Conservation (phyloP, 108 stramenopile species). For the Conticribra guillardii region DNA sequence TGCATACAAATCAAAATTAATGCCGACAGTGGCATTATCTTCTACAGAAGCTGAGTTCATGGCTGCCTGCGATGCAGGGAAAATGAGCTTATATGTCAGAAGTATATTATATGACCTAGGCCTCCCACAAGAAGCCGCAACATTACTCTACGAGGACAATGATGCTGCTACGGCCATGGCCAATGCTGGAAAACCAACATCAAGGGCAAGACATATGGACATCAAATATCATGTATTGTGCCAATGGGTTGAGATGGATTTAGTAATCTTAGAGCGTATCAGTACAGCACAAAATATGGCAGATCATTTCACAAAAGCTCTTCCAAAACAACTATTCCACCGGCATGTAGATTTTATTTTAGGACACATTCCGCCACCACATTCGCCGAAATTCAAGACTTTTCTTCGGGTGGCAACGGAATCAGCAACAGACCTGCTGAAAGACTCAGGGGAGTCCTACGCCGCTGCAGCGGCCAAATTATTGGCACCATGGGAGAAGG, state of each 20-base stretch:
- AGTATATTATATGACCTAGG: conserved; percentile 34
- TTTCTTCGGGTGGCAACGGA: too few species aligned
- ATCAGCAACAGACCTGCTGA: too few species aligned
- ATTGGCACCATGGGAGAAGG: too few species aligned
- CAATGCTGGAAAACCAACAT: conserved; percentile 40
- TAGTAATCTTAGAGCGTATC: conserved; percentile 5
- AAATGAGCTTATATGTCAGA: conserved; percentile 22
- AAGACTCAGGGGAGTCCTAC: too few species aligned
- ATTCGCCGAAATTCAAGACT: background rate
- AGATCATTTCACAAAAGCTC: conserved; percentile 15
- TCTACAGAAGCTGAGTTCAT: too few species aligned
- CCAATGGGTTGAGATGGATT: conserved; percentile 27
- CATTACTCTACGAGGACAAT: conserved; percentile 26
- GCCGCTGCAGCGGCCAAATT: too few species aligned
- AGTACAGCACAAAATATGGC: conserved; percentile 10
- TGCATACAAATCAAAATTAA: conserved; percentile 16
- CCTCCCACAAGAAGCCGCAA: conserved; percentile 19
- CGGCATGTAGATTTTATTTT: background rate
- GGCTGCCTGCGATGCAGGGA: conserved; percentile 27
- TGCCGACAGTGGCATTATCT: conserved; percentile 22
- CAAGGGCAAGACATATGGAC: conserved; percentile 42
- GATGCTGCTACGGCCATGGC: conserved; percentile 27
- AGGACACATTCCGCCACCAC: background rate
- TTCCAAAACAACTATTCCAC: background rate
- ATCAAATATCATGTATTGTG: conserved; percentile 34